A percentile compares a stretch with the other conserved stretches of the same genome.
Conservation (phyloP, 257 asterid species). For the Coffea canephora region DNA sequence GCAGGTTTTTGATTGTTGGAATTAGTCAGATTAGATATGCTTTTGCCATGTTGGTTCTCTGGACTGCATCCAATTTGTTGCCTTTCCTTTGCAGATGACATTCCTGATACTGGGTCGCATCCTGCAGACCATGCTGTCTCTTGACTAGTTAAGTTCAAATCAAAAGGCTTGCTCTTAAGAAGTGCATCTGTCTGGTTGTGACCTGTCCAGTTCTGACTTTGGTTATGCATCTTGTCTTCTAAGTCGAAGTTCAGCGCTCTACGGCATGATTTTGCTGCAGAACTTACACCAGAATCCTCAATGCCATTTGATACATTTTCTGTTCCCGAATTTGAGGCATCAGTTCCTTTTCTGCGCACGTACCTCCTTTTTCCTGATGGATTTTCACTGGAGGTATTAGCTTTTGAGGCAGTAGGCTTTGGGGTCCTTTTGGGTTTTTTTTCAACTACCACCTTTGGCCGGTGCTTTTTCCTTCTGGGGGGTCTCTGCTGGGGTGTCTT, state of each 20-base stretch:
- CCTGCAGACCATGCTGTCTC: constrained; percentile 31
- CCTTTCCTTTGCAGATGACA: constrained; percentile 26
- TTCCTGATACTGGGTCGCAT: constrained; percentile 23
- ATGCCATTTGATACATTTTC: constrained; percentile 28
- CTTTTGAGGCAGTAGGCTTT: constrained; percentile 37
- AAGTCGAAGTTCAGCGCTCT: constrained; percentile 56
- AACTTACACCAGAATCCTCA: constrained; percentile 28
- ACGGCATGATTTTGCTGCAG: constrained; percentile 54
- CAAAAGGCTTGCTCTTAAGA: constrained; percentile 33
- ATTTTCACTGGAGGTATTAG: constrained; percentile 33
- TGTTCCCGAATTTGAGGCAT: constrained; percentile 34
- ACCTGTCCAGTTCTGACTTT: constrained; percentile 26
- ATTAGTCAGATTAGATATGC: constrained; percentile 10
- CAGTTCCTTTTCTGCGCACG: constrained; percentile 40
- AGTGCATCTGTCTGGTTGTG: constrained; percentile 30
- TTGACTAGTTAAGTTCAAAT: constrained; percentile 40
- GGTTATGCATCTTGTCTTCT: constrained; percentile 36
- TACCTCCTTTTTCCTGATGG: constrained; percentile 62
- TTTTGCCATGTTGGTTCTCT: constrained; percentile 29
- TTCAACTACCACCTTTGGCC: constrained; percentile 85
- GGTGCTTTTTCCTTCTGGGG: constrained; percentile 76
- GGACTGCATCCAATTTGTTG: constrained; percentile 20
- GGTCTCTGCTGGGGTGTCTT: constrained; percentile 64
- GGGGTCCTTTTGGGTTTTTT: constrained; percentile 64
- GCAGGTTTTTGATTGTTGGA: constrained; percentile 24